Evolutionary conservation across 2,329 filamentous ascomycete species (phyloP).

Genomic region (Penicillium brasilianum): DNA sequence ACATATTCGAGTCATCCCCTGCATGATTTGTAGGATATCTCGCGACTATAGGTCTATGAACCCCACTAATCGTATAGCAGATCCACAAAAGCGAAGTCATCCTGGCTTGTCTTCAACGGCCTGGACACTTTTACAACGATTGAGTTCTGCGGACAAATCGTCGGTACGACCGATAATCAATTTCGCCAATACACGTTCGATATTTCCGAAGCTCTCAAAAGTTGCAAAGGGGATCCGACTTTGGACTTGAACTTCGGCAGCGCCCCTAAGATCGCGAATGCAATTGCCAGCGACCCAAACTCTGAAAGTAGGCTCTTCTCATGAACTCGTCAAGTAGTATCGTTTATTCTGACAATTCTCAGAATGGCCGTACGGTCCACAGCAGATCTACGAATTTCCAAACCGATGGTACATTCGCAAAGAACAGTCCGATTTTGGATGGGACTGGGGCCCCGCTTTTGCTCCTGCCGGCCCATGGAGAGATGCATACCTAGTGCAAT

Average conservation of each 20-base stretch:
- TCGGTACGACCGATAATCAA: conserved; percentile 65
- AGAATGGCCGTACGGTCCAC: conserved; percentile 58
- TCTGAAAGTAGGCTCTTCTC: conserved; percentile 47
- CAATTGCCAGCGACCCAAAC: conserved; percentile 57
- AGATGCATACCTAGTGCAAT: conserved; percentile 62
- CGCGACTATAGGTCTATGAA: not conserved
- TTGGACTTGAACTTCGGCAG: conserved; percentile 63
- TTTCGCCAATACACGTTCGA: conserved; percentile 67
- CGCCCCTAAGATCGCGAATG: conserved; percentile 58
- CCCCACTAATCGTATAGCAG: conserved; percentile 25
- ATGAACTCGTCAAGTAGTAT: not conserved
- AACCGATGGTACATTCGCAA: conserved; percentile 64
- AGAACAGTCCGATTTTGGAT: conserved; percentile 67
- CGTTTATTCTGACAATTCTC: conserved; percentile 6
- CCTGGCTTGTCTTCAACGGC: conserved; percentile 66
- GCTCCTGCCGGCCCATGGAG: conserved; percentile 68
- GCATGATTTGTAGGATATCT: conserved; percentile 43
- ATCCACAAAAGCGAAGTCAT: conserved; percentile 43
- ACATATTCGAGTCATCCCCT: conserved; percentile 61
- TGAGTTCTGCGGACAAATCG: conserved; percentile 58
- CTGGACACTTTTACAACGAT: conserved; percentile 66
- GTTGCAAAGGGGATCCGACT: conserved; percentile 48
- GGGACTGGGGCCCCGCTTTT: conserved; percentile 68
- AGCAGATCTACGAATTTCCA: conserved; percentile 57
- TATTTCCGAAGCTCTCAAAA: conserved; percentile 53